Evolutionary conservation across 2,329 filamentous ascomycete genomes (phyloP).

Genomic region (Talaromyces islandicus): DNA sequence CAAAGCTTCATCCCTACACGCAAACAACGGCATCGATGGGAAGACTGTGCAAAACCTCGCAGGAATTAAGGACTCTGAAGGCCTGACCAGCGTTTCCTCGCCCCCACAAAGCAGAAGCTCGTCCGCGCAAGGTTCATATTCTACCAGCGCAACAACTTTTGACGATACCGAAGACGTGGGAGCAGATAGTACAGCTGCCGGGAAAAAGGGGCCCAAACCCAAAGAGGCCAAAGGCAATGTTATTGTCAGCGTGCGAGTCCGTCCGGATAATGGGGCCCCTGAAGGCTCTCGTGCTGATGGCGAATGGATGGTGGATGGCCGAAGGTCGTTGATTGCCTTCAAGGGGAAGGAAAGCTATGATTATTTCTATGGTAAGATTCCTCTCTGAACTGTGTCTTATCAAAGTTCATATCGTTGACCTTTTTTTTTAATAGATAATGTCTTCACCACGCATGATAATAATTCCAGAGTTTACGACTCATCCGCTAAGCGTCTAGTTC

Average conservation of each 20-base stretch:
- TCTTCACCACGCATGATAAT: slow-evolving; percentile 89
- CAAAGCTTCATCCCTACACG: slow-evolving; percentile 67
- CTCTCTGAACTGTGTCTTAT: not conserved
- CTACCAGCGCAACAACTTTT: slow-evolving; percentile 81
- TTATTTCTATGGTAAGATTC: slow-evolving; percentile 73
- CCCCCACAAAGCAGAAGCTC: slow-evolving; percentile 85
- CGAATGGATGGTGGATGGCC: slow-evolving; percentile 89
- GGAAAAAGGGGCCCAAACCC: slow-evolving; percentile 26
- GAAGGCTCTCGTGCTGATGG: slow-evolving; percentile 60
- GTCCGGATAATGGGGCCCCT: slow-evolving; percentile 66
- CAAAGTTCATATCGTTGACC: slow-evolving; percentile 13
- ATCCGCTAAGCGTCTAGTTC: slow-evolving; percentile 85
- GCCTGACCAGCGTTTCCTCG: slow-evolving; percentile 70
- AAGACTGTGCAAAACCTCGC: slow-evolving; percentile 62
- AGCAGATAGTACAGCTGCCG: slow-evolving; percentile 9
- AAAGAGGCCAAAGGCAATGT: slow-evolving; percentile 90
- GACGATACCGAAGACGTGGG: slow-evolving; percentile 65
- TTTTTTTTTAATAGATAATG: slow-evolving; percentile 64
- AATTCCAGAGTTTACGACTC: slow-evolving; percentile 94
- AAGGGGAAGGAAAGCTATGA: slow-evolving; percentile 85
- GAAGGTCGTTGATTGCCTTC: slow-evolving; percentile 75
- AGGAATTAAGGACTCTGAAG: slow-evolving; percentile 64
- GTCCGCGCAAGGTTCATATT: slow-evolving; percentile 87
- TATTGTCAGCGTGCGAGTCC: slow-evolving; percentile 86
- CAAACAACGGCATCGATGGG: slow-evolving; percentile 66